A percentile compares a stretch with the other conserved stretches of the same genome.
Conservation (phyloP, 805 yeast genomes). For the Zygoascus tannicola region DNA sequence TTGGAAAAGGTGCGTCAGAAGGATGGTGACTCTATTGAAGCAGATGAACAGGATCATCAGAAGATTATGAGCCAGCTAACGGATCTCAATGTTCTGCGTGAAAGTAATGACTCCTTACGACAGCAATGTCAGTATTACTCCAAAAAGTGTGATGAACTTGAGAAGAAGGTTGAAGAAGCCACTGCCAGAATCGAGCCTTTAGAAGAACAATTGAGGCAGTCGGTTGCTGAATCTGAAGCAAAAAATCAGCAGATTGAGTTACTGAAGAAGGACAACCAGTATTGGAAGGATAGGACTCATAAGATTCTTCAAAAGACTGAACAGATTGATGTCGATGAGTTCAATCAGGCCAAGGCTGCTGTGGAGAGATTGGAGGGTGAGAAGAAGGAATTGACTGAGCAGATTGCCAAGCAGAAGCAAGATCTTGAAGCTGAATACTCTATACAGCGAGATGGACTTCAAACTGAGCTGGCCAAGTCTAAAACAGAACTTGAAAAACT, state of each 20-base stretch:
- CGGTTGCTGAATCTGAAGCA: slow-evolving; percentile 37
- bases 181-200: slow-evolving; percentile 37
- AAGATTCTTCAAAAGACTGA: slow-evolving; percentile 38
- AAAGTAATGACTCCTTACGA: slow-evolving; percentile 58
- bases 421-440: not conserved
- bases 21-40: slow-evolving; percentile 13
- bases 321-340: slow-evolving; percentile 40
- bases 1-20: slow-evolving; percentile 28
- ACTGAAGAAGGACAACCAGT: slow-evolving; percentile 44
- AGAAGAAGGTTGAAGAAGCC: slow-evolving; percentile 30
- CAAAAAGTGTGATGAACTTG: slow-evolving; percentile 32
- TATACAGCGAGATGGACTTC: slow-evolving; percentile 13
- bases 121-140: slow-evolving; percentile 35
- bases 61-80: slow-evolving; percentile 45
- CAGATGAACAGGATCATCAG: slow-evolving; percentile 32
- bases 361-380: slow-evolving; percentile 13
- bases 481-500: slow-evolving; percentile 10
- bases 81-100: slow-evolving; percentile 54
- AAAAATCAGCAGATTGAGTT: slow-evolving; percentile 42
- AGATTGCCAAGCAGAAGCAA: not conserved
- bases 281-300: slow-evolving; percentile 48
- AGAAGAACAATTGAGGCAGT: slow-evolving; percentile 29
- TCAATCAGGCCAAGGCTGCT: slow-evolving; percentile 11
- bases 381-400: slow-evolving; percentile 19
- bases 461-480: slow-evolving; percentile 12